Evolutionary conservation across 2,329 filamentous ascomycete species (phyloP), one percentile per base, ranked within the genome.

Genomic region (Colletotrichum somersetense): DNA sequence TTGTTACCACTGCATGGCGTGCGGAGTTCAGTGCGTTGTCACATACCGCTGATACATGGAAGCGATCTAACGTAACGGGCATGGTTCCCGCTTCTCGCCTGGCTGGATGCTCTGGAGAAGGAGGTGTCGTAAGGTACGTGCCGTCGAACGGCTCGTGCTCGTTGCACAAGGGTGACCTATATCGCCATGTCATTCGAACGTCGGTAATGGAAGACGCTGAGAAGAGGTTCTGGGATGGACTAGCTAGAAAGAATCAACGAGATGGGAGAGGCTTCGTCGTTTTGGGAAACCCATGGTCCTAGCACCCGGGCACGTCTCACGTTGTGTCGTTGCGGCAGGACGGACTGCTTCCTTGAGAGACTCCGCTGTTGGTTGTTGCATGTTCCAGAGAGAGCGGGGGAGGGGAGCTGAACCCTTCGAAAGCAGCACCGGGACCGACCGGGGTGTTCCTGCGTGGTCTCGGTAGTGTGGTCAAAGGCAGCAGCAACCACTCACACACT

Each of bases 341-440:
- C 20, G 12, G 5, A 46, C 20, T 55, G 30, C 46, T 59, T 48
- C 38, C 30, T 58, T 40, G n/a, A 20, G 10, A 46, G 57, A 44
- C 62, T 56, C 62, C 40, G 57, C 46, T 66, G 65, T 71, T 68
- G 53, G 65, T 72, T 33, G 65, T 72, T 72, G 58, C 65, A 72
- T 68, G 65, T 30, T 11, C 35, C 42, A 12, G 48, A 14, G 44
- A 38, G 38, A 23, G 11, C 4, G 30, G 64, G 64, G 38, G 10
- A 23, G 64, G 64, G 44, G 64, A 23, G 26, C 40, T 42, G 65
- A n/a, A 35, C 66, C 61, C 38, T 42, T 52, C 8, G 30, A 30
- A 30, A 30, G 30, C 7, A 16, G 23, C 16, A 14, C 26, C 8
- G 8, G 30, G 8, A 8, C 30, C n/a, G 8, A 8, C 30, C n/a